Base-by-base conservation (phyloP, 768 basidiomycete species). In the Hypholoma sublateritium region DNA sequence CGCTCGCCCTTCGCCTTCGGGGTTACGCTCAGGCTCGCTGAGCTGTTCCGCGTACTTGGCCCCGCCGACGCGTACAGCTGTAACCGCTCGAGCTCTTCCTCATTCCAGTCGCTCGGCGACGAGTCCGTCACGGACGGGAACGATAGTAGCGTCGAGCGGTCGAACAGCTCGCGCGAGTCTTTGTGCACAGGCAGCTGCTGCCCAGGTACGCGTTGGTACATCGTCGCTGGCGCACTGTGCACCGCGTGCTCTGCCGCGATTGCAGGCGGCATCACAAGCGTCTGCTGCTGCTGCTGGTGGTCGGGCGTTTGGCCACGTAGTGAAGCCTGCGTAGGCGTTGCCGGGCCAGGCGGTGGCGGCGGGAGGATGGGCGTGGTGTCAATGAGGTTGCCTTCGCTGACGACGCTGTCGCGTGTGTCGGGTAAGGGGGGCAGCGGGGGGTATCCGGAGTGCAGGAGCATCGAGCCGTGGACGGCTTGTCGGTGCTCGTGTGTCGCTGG, bases 81-180 rank as follows among this genome's bases (percentile, higher is more conserved):
- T 53, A 58, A 51, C 57, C 64, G 58, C 50, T 61, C 59, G 48
- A 62, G 65, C 3, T 67, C 70, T 21, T 74, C 74, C 46, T 77
- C 74, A 70, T 74, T 79, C 64, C 69, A 69, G 36, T 72, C 66
- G 56, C 74, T 79, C 58, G 71, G 67, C 32, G 74, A 74, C 2
- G 80, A 81, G 54, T 82, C 80, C n/a, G 80, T 81, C 49, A 80
- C 76, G 32, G 78, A 79, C 8, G 81, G 80, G 71, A 82, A 82
- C 14, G 76, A 76, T 65, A 80, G 61, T 59, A 80, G 60, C 35
- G 77, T 77, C 36, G 70, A 73, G 47, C 72, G 66, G 41, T 67
- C 65, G 51, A 78, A 80, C 17, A 78, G 48, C 14, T 79, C 73
- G 43, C 74, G 61, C 35, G 75, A 70, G 56, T 77, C 75, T 56